Evolutionary conservation across 371 early-diverging fungal species (phyloP), one percentile per base, ranked within the genome.

Genomic region (Actinomucor elegans): DNA sequence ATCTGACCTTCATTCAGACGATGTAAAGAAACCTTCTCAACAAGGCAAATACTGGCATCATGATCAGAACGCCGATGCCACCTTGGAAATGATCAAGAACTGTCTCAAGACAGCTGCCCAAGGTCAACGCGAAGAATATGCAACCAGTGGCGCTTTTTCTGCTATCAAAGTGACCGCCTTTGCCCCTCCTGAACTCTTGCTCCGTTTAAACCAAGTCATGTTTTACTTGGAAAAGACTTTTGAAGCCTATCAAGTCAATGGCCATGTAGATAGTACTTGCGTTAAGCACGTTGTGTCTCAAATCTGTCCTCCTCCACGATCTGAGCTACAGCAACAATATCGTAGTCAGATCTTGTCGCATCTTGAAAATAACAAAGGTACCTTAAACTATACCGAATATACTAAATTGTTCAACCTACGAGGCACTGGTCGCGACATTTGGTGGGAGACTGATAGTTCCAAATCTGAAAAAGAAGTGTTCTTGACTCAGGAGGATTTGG

Each of bases 161-260:
- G 97, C 97, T 6, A 65, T 91, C 69, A 97, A 97, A 66, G 69
- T 96, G 36, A 96, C 97, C 14, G 93, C 93, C 10, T 83, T 94
- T 47, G 68, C 86, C 1, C 85, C 91, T 5, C 91, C 94, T 0
- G 69, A 76, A 28, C 59, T 91, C 34, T 78, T 96, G 37, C 80
- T 84, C 60, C 80, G 85, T 46, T 79, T 91, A 61, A 87, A 92
- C 27, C 74, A 69, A 23, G 68, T 68, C 27, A 60, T 85, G 38
- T 50, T 54, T 23, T 55, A 52, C 4, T 59, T 80, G 27, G 69
- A 73, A 28, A 53, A 69, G 12, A 45, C 55, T 3, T 80, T 81
- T 59, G 63, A 71, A 38, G 57, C 57, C 36, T 48, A 59, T 15
- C 64, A 67, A 52, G 31, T 29, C 3, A 28, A 59, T 23, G 71